These are phyloP conservation scores for Blepharisma stoltei DNA, from an alignment of 73 alveolate genomes.

Conservation along the genomic window DNA sequence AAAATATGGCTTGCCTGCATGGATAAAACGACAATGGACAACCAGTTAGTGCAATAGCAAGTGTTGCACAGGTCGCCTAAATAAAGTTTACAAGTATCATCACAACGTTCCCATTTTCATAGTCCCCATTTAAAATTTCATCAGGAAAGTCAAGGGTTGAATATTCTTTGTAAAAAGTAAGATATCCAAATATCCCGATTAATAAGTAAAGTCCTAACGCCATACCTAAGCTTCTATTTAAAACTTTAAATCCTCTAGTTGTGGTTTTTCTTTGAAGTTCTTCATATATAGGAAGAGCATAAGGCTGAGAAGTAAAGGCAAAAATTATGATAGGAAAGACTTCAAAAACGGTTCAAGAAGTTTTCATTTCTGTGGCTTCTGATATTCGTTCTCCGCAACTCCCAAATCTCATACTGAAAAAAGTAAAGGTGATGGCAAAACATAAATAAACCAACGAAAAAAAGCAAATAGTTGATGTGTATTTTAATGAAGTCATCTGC, in stretches of 20 bases:
- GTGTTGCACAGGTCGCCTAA: conserved; percentile 22
- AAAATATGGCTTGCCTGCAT: background rate
- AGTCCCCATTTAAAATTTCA: conserved; percentile 19
- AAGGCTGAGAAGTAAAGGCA: conserved; percentile 60
- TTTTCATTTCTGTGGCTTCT: conserved; percentile 23
- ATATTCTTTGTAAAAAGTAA: conserved; percentile 38
- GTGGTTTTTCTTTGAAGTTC: conserved; percentile 51
- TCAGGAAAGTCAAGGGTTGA: background rate
- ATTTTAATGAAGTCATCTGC: conserved; percentile 5
- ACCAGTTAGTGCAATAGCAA: background rate
- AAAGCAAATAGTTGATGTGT: background rate
- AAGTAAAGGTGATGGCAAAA: background rate
- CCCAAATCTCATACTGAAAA: conserved; percentile 21
- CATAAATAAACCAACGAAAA: background rate
- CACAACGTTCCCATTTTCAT: conserved; percentile 3
- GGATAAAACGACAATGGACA: conserved; percentile 26
- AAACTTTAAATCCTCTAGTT: conserved; percentile 45
- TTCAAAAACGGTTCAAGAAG: conserved; percentile 39
- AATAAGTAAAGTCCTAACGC: conserved; percentile 45
- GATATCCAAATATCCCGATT: conserved; percentile 60
- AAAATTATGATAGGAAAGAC: conserved; percentile 53
- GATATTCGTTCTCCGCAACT: background rate
- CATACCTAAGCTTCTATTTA: conserved; percentile 39
- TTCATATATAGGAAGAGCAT: conserved; percentile 56
- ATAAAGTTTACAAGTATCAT: conserved; percentile 12